Conservation (phyloP, 352 stramenopile species). For the Phytophthora vignae region DNA sequence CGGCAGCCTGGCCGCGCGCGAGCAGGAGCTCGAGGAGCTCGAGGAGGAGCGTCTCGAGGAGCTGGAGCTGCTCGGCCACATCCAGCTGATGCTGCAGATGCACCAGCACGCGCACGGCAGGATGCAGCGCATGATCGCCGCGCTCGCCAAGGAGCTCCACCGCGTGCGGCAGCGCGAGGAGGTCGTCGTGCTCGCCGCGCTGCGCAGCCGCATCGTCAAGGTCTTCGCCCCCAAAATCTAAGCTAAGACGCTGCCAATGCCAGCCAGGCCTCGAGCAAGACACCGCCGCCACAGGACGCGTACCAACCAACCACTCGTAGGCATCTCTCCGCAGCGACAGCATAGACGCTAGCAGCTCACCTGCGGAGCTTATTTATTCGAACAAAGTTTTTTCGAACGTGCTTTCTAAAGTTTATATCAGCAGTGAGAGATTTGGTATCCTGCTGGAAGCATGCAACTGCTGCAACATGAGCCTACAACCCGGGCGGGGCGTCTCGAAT, state of each 20-base stretch:
- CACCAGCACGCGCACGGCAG: constrained; percentile 48
- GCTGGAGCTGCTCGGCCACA: constrained; percentile 60
- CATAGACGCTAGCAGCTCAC: constrained; percentile 23
- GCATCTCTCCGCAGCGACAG: constrained; percentile 9
- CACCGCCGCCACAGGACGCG: constrained; percentile 6
- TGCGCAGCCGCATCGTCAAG: constrained; percentile 65
- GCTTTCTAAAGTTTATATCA: constrained; percentile 16
- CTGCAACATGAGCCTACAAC: too few species aligned
- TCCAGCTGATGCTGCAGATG: constrained; percentile 56
- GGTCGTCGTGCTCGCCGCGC: constrained; percentile 54
- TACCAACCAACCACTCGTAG: constrained; percentile 14
- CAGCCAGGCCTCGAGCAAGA: constrained; percentile 1
- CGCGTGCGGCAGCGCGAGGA: constrained; percentile 58
- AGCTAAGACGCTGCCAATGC: constrained; percentile 11
- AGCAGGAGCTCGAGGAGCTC: constrained; percentile 65
- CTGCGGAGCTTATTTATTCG: constrained; percentile 37
- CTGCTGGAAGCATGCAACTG: too few species aligned
- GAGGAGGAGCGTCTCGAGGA: constrained; percentile 71
- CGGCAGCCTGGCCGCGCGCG: constrained; percentile 40
- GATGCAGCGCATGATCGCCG: constrained; percentile 52
- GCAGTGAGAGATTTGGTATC: neutral
- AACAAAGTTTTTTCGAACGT: constrained; percentile 27
- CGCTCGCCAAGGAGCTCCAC: constrained; percentile 52
- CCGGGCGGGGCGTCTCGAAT: too few species aligned
- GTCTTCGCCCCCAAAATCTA: constrained; percentile 56